Evolutionary conservation across 176 grass and related monocot genomes (phyloP).

Genomic region (Carex kokanica): DNA sequence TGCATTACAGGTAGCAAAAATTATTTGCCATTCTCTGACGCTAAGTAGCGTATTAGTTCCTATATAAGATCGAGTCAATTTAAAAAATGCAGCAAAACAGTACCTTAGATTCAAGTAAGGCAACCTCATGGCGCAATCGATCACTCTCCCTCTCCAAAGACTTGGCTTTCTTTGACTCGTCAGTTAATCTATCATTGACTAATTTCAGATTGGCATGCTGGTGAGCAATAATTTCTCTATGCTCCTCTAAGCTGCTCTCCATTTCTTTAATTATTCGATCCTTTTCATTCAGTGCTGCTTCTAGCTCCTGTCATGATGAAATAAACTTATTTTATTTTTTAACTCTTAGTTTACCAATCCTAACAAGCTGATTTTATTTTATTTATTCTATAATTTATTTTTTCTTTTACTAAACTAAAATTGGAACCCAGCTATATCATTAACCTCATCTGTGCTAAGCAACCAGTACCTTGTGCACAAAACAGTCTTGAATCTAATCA

Average conservation of each 20-base stretch:
- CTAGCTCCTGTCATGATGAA: slow-evolving; percentile 49
- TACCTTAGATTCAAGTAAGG: slow-evolving; percentile 95
- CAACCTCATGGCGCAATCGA: slow-evolving; percentile 70
- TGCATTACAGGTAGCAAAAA: not conserved
- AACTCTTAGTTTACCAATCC: not conserved
- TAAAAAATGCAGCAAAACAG: not conserved
- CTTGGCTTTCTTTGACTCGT: slow-evolving; percentile 74
- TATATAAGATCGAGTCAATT: not conserved
- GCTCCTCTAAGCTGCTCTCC: slow-evolving; percentile 54
- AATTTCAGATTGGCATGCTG: slow-evolving; percentile 58
- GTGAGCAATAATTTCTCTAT: slow-evolving; percentile 62
- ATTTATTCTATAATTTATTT: not conserved
- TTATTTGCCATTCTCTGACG: not conserved
- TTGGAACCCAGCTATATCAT: not conserved
- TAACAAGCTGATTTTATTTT: not conserved
- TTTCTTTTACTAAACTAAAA: not conserved
- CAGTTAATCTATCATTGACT: slow-evolving; percentile 71
- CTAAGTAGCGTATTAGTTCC: not conserved
- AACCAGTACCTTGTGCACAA: not conserved
- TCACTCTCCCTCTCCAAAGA: slow-evolving; percentile 93
- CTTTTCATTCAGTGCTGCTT: slow-evolving; percentile 53
- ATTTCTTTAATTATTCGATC: slow-evolving; percentile 66
- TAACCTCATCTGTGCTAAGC: slow-evolving; percentile 10
- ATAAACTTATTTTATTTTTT: not conserved
- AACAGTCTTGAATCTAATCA: not conserved